These are phyloP conservation scores for Agrocybe pediades DNA, from an alignment of 768 basidiomycete species.

Conservation along the genomic window DNA sequence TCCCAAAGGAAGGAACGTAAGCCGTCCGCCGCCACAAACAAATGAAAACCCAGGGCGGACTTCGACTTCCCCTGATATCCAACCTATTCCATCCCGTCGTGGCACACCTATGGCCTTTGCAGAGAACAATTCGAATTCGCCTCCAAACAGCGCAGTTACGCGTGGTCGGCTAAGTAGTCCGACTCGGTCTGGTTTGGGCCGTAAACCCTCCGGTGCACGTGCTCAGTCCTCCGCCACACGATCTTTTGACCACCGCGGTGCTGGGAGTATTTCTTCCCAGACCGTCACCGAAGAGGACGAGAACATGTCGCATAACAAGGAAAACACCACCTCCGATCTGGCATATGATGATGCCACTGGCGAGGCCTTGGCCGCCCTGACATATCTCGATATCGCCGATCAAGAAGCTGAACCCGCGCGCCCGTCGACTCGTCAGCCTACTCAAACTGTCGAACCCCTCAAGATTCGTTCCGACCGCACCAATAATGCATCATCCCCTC, in stretches of 20 bases:
- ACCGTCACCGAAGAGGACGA: conserved; percentile 25
- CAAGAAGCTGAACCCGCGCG: conserved; percentile 32
- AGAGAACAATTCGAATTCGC: conserved; percentile 2
- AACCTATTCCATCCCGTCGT: background rate
- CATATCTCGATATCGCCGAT: conserved; percentile 66
- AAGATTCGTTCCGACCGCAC: conserved; percentile 32
- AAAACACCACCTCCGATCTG: conserved; percentile 14
- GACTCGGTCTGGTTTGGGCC: conserved; percentile 49
- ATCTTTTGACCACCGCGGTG: conserved; percentile 37
- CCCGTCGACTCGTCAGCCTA: conserved; percentile 11
- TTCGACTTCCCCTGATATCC: background rate
- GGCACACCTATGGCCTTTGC: conserved; percentile 10
- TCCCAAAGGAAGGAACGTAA: conserved; percentile 10
- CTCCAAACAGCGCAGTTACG: conserved; percentile 14
- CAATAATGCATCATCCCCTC: conserved; percentile 16
- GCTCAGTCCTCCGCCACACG: conserved; percentile 49
- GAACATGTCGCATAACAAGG: conserved; percentile 13
- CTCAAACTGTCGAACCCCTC: conserved; percentile 34
- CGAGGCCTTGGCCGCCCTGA: conserved; percentile 79
- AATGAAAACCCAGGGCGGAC: conserved; percentile 18
- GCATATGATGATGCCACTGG: conserved; percentile 38
- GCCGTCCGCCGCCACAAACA: conserved; percentile 10
- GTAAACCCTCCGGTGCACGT: conserved; percentile 86
- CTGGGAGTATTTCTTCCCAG: conserved; percentile 39
- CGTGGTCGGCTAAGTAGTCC: conserved; percentile 34